Conservation (phyloP, 2,329 filamentous ascomycete genomes). For the Pseudopyricularia cyperi region DNA sequence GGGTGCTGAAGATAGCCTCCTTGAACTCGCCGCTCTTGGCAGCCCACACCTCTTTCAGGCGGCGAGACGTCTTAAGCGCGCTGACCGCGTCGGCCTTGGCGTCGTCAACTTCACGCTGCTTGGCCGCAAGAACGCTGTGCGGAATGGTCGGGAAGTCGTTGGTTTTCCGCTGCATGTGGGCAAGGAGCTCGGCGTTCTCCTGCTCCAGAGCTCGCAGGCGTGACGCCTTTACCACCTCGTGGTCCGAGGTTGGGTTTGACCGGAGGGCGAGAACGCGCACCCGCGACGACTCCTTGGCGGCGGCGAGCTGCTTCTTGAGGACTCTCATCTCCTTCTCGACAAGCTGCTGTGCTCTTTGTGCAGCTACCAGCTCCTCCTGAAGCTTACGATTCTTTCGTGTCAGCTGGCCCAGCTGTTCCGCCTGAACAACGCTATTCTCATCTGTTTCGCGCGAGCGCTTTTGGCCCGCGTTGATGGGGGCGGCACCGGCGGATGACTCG, state of each 20-base stretch:
- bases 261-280: constrained; percentile 77
- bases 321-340: constrained; percentile 66
- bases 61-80: constrained; percentile 69
- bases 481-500: constrained; percentile 30
- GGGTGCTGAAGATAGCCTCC: constrained; percentile 79
- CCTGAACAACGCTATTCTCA: constrained; percentile 37
- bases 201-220: constrained; percentile 66
- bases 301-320: constrained; percentile 57
- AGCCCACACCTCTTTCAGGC: constrained; percentile 86
- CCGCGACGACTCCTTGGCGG: constrained; percentile 51
- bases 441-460: constrained; percentile 55
- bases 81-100: constrained; percentile 56
- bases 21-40: constrained; percentile 90
- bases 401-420: constrained; percentile 68
- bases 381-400: constrained; percentile 78
- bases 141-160: constrained; percentile 54
- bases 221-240: constrained; percentile 69
- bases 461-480: constrained; percentile 30
- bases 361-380: constrained; percentile 60
- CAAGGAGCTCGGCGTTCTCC: constrained; percentile 74
- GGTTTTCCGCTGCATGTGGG: constrained; percentile 43
- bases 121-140: constrained; percentile 59
- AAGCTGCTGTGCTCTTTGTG: constrained; percentile 57
- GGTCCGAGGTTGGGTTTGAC: constrained; percentile 81
- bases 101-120: constrained; percentile 62